These are phyloP conservation scores for Ceratocystis smalleyi DNA, from an alignment of 2,329 filamentous ascomycete species.

Conservation along the genomic window DNA sequence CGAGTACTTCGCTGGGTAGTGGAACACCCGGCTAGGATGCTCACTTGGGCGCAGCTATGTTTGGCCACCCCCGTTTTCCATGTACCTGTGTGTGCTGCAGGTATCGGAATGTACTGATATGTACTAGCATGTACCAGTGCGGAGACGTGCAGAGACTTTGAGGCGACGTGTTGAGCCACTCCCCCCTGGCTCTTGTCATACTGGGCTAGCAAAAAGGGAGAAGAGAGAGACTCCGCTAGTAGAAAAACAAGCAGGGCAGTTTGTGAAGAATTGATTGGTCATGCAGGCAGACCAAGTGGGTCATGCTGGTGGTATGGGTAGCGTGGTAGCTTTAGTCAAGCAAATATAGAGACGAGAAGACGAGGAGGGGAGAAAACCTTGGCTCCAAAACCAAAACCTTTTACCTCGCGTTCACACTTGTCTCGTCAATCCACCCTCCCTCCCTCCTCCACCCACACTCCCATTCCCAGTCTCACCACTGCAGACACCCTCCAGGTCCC, in stretches of 20 bases:
- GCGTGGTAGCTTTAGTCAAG: neutral
- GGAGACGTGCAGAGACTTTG: neutral
- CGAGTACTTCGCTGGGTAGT: neutral
- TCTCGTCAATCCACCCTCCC: constrained; percentile 15
- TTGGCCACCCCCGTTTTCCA: neutral
- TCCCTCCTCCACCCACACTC: constrained; percentile 16
- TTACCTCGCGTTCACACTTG: constrained; percentile 8
- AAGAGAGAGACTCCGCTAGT: constrained; percentile 2
- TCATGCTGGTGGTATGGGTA: neutral
- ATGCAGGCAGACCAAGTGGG: neutral
- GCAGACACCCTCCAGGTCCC: constrained; percentile 17
- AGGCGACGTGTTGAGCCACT: constrained; percentile 4
- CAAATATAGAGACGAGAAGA: neutral
- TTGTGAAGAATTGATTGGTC: neutral
- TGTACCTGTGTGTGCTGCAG: neutral
- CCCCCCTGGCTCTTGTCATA: constrained; percentile 11
- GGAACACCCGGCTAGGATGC: neutral
- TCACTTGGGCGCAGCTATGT: neutral
- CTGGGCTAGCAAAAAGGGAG: constrained; percentile 1
- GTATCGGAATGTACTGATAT: too few relatives aligned
- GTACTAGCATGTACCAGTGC: neutral
- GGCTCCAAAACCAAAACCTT: constrained; percentile 1
- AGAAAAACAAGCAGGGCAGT: neutral
- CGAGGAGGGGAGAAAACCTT: constrained; percentile 13
- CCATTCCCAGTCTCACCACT: constrained; percentile 17